phyloP scores from a whole-genome alignment of 768 basidiomycete genomes.

The Pleurotus citrinopileatus region DNA sequence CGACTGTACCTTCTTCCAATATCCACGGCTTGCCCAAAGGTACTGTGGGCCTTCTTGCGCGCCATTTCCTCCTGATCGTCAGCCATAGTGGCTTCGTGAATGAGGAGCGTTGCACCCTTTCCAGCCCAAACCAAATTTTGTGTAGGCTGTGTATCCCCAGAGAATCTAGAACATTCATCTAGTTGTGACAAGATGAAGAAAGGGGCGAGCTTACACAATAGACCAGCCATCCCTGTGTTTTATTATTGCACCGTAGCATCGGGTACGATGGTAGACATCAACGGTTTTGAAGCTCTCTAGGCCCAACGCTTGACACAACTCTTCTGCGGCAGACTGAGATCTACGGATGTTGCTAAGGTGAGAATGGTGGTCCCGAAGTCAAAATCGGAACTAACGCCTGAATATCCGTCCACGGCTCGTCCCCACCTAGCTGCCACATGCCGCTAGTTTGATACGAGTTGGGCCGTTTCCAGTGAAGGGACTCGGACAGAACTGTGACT shows the following conservation, averaged over 20 bases:
- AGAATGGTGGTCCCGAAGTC: neutral
- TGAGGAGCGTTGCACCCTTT: constrained; percentile 68
- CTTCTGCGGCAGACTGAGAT: constrained; percentile 35
- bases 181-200: constrained; percentile 30
- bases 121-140: constrained; percentile 65
- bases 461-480: constrained; percentile 44
- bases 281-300: constrained; percentile 63
- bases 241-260: constrained; percentile 71
- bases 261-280: constrained; percentile 69
- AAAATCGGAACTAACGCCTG: constrained; percentile 26
- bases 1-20: constrained; percentile 76
- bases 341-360: constrained; percentile 32
- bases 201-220: constrained; percentile 57
- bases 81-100: constrained; percentile 93
- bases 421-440: constrained; percentile 40
- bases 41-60: constrained; percentile 78
- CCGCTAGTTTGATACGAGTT: constrained; percentile 34
- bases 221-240: constrained; percentile 74
- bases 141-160: constrained; percentile 86
- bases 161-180: constrained; percentile 57
- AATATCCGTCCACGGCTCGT: constrained; percentile 45
- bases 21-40: constrained; percentile 83
- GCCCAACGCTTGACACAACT: constrained; percentile 52
- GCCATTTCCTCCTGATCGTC: constrained; percentile 81
- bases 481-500: constrained; percentile 52